Evolutionary conservation across 371 early-diverging fungal species (phyloP).

Genomic region (Mucor sp.): DNA sequence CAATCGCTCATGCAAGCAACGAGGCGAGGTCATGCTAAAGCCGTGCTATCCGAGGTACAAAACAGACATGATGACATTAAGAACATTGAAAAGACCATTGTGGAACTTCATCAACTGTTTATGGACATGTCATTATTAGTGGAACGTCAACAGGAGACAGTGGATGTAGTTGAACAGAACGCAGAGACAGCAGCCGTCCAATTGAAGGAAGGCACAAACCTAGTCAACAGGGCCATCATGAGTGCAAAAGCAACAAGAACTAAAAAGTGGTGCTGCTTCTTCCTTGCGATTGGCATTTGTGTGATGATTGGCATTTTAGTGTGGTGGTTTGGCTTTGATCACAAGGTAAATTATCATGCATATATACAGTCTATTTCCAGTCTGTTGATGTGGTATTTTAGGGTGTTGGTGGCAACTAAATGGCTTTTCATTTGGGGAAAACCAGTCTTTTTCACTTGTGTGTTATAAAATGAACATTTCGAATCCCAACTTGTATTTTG

Average conservation of each 20-base stretch:
- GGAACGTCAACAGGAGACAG: constrained; percentile 70
- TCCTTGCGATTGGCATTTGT: constrained; percentile 43
- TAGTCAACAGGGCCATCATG: constrained; percentile 63
- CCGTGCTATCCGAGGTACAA: constrained; percentile 78
- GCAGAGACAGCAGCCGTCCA: constrained; percentile 61
- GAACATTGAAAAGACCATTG: constrained; percentile 78
- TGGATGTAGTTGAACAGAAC: constrained; percentile 70
- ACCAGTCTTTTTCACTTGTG: not conserved
- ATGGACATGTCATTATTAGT: constrained; percentile 85
- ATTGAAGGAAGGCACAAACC: constrained; percentile 64
- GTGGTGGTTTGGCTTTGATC: constrained; percentile 40
- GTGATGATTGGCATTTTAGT: constrained; percentile 46
- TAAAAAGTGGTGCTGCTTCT: constrained; percentile 61
- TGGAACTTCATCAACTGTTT: constrained; percentile 84
- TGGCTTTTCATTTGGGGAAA: not conserved
- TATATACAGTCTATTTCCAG: not conserved
- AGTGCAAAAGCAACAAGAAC: constrained; percentile 70
- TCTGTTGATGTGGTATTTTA: not conserved
- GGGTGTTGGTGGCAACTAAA: constrained; percentile 15
- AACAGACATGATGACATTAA: constrained; percentile 80
- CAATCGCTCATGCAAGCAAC: constrained; percentile 69
- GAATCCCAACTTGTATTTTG: not conserved
- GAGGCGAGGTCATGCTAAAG: constrained; percentile 73
- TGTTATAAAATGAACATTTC: not conserved
- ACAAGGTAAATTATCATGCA: constrained; percentile 15